Percentiles rank a stretch among this genome's conserved stretches.
These are phyloP conservation scores for Mycena latifolia DNA, from an alignment of 768 basidiomycete species.

Conservation along the genomic window DNA sequence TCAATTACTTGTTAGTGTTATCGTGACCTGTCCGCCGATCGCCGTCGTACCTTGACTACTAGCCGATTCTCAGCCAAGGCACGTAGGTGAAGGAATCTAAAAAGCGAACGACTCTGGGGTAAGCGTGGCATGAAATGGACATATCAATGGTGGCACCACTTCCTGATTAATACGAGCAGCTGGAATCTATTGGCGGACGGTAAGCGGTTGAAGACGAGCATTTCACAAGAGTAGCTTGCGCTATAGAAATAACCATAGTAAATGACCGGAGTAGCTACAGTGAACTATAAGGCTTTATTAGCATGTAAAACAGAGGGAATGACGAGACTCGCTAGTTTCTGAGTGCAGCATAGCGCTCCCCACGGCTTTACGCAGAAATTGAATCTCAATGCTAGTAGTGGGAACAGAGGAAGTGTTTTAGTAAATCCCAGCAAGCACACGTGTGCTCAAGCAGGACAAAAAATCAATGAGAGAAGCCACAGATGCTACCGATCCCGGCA, in stretches of 20 bases:
- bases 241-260: not conserved
- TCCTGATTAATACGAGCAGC: not conserved
- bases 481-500: too few species aligned
- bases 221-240: not conserved
- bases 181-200: not conserved
- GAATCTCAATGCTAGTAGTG: too few species aligned
- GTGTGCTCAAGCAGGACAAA: too few species aligned
- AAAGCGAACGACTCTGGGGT: not conserved
- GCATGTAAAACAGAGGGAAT: not conserved
- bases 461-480: too few species aligned
- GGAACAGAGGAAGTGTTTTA: too few species aligned
- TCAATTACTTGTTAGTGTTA: not conserved
- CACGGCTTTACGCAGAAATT: not conserved
- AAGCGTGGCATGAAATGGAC: too few species aligned
- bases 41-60: not conserved
- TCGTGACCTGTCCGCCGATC: not conserved
- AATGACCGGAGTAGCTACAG: not conserved
- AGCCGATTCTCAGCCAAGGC: slow-evolving; percentile 7
- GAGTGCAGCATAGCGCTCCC: not conserved
- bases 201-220: not conserved
- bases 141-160: not conserved
- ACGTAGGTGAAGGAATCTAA: not conserved
- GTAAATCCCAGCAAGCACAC: too few species aligned
- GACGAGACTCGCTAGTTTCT: not conserved
- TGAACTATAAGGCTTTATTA: not conserved